phyloP scores from a whole-genome alignment of 805 yeast genomes.

The Blastobotrys parvus region DNA sequence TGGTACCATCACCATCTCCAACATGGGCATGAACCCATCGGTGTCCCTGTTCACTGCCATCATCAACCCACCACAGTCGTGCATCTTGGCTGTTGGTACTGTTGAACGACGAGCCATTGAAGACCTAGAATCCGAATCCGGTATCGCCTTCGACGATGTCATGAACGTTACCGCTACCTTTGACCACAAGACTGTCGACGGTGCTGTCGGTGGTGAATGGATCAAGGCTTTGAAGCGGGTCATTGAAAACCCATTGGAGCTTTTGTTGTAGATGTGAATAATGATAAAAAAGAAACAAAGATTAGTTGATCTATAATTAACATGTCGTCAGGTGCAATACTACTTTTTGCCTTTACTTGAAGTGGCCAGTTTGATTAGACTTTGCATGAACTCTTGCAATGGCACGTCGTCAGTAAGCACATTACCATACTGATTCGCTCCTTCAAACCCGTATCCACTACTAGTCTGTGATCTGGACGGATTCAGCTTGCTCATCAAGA shows the following conservation, averaged over 20 bases:
- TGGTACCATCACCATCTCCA: constrained; percentile 96
- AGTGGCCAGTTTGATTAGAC: constrained; percentile 78
- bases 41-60: constrained; percentile 90
- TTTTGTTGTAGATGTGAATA: constrained; percentile 51
- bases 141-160: constrained; percentile 85
- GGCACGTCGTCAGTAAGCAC: constrained; percentile 92
- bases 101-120: constrained; percentile 87
- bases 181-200: constrained; percentile 96
- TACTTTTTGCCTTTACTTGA: constrained; percentile 1
- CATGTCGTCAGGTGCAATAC: not conserved
- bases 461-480: constrained; percentile 88
- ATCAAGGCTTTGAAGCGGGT: constrained; percentile 86
- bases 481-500: constrained; percentile 80
- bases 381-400: constrained; percentile 84
- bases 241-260: constrained; percentile 92
- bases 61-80: constrained; percentile 95
- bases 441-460: constrained; percentile 42
- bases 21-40: constrained; percentile 98
- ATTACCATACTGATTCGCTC: constrained; percentile 45
- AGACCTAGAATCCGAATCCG: constrained; percentile 82
- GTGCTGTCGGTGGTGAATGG: constrained; percentile 96
- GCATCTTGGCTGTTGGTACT: constrained; percentile 92
- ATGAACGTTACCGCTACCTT: constrained; percentile 92
- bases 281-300: too few relatives aligned
- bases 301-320: not conserved